Evolutionary conservation across 1,139 yeast species (phyloP), one percentile per base, ranked within the genome.

Genomic region (Suhomyces yuchorum): DNA sequence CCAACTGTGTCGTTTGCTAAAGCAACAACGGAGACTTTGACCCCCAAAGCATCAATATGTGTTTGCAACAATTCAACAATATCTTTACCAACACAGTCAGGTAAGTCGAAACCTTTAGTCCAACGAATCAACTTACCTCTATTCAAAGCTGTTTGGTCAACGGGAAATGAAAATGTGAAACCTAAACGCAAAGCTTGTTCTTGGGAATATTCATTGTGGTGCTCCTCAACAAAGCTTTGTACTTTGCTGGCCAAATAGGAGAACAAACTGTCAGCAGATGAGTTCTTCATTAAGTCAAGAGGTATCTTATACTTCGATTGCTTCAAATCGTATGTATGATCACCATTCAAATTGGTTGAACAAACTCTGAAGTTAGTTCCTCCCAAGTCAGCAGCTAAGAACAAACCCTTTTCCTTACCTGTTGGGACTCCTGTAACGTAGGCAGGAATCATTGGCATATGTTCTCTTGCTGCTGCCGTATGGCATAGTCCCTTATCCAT

Each of bases 1-100:
- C 98, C 98, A 15, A 90, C 96, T 1, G 98, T 92, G 64, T 92
- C 98, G 64, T 92, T 92, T 39, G 96, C 95, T 53, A 92, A 77
- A 0, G 98, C 98, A 14, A 87, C 91, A 36, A 91, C 87, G 39
- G 77, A 73, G 19, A 92, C 95, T 33, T 88, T 87, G 36, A 81
- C 71, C 1, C 75, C 70, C 49, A 80, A 73, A 11, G 60, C 63
- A 58, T 87, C 85, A 48, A 92, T 62, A 51, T 87, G 87, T 8
- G 67, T 64, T 68, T 92, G 98, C 55, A 90, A 77, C 44, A 84
- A 67, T 43, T 73, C 73, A 44, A 89, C 95, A 39, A 92, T 85
- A 62, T 92, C 97, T 63, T 84, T 73, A 45, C 89, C 95, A 36
- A 92, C 88, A 38, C 89, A 82, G 58, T 92, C 97, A 32, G 82